These are phyloP conservation scores for Austroboletus novae-zelandiae DNA, from an alignment of 1,284 basidiomycete species.

Conservation along the genomic window DNA sequence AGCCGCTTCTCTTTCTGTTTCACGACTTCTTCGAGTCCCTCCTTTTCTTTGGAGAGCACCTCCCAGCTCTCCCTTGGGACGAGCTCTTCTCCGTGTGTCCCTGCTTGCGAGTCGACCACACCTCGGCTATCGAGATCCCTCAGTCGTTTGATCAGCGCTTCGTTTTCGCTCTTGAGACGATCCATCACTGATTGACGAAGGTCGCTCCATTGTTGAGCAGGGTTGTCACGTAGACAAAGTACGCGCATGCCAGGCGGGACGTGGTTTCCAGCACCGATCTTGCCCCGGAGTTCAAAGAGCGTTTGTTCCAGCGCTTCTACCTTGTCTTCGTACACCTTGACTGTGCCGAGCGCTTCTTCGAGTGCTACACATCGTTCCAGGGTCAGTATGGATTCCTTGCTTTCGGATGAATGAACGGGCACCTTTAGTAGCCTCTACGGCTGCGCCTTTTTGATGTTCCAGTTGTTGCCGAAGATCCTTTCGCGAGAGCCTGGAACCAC, in stretches of 20 bases:
- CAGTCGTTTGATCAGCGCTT: constrained; percentile 58
- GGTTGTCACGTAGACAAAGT: constrained; percentile 71
- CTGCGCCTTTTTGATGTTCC: constrained; percentile 39
- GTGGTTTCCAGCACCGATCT: constrained; percentile 76
- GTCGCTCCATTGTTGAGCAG: constrained; percentile 70
- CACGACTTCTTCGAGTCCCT: constrained; percentile 56
- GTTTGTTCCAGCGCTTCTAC: constrained; percentile 68
- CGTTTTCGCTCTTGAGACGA: constrained; percentile 72
- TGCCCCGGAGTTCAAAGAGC: constrained; percentile 71
- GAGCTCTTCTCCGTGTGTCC: constrained; percentile 35
- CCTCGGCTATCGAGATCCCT: constrained; percentile 51
- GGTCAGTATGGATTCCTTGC: not conserved
- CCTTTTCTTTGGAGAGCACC: constrained; percentile 59
- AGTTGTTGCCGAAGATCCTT: constrained; percentile 44
- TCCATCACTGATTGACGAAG: constrained; percentile 67
- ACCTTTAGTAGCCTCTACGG: constrained; percentile 46
- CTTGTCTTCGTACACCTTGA: constrained; percentile 43
- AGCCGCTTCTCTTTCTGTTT: constrained; percentile 76
- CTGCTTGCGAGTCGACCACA: constrained; percentile 14
- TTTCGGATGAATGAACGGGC: not conserved
- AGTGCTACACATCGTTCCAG: constrained; percentile 38
- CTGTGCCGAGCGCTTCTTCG: constrained; percentile 36
- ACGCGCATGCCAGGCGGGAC: constrained; percentile 71
- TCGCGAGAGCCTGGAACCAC: constrained; percentile 30
- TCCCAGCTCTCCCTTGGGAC: constrained; percentile 73